Percentiles rank a stretch among this genome's conserved stretches.
Evolutionary conservation across 108 stramenopile species (phyloP).

Genomic region (Nitzschia inconspicua): DNA sequence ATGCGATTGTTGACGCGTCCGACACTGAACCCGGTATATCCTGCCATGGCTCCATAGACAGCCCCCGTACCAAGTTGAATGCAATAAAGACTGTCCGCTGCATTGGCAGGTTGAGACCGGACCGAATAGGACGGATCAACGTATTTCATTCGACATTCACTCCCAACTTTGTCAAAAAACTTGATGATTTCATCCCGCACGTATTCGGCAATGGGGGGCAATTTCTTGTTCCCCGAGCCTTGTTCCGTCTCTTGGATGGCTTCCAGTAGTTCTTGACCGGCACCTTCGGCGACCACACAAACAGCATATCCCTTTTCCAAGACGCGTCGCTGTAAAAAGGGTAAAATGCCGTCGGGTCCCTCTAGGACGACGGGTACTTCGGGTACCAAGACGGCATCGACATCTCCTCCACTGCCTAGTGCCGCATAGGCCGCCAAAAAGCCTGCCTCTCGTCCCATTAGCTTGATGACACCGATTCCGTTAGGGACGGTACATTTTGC

Average conservation of each 20-base stretch:
- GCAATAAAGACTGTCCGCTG: constrained; percentile 84
- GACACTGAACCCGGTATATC: constrained; percentile 76
- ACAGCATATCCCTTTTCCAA: constrained; percentile 37
- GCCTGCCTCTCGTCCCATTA: constrained; percentile 83
- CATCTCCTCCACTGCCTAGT: constrained; percentile 80
- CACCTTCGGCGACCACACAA: constrained; percentile 43
- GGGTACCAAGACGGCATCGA: constrained; percentile 84
- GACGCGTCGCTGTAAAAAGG: constrained; percentile 53
- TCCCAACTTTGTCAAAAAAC: constrained; percentile 2
- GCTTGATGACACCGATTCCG: constrained; percentile 66
- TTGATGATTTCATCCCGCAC: constrained; percentile 19
- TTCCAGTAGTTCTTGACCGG: constrained; percentile 41
- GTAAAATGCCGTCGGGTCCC: constrained; percentile 70
- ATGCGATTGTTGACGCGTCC: constrained; percentile 76
- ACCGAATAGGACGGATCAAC: constrained; percentile 92
- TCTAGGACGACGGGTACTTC: constrained; percentile 85
- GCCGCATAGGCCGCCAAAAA: constrained; percentile 81
- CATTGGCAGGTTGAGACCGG: constrained; percentile 81
- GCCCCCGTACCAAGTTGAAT: constrained; percentile 88
- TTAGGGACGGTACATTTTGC: constrained; percentile 77
- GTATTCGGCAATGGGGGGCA: constrained; percentile 24
- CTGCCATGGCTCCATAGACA: constrained; percentile 92
- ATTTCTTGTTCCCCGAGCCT: constrained; percentile 22
- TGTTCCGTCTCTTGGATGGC: constrained; percentile 12
- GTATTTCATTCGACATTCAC: constrained; percentile 55